These are phyloP conservation scores for Brassica juncea DNA, from an alignment of 345 rosid genomes.

Conservation along the genomic window DNA sequence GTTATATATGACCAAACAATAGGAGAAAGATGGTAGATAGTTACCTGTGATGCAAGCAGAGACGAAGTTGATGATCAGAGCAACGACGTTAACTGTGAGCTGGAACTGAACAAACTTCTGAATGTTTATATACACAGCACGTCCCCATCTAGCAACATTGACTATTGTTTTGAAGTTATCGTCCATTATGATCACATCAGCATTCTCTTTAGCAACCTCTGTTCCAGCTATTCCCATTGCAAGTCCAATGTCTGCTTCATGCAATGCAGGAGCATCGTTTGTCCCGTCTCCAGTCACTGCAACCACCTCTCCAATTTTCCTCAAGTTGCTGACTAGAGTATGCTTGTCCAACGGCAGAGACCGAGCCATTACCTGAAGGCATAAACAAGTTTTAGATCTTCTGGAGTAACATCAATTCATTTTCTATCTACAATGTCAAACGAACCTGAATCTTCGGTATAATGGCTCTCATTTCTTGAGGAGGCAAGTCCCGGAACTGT, in stretches of 20 bases:
- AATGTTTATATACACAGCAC: constrained; percentile 77
- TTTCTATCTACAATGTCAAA: background rate
- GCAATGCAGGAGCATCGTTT: constrained; percentile 94
- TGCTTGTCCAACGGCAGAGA: constrained; percentile 64
- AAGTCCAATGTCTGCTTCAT: constrained; percentile 91
- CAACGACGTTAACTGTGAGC: constrained; percentile 74
- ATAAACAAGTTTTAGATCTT: background rate
- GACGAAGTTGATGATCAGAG: constrained; percentile 66
- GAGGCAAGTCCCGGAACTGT: constrained; percentile 56
- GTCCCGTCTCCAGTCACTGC: constrained; percentile 98
- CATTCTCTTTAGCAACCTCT: constrained; percentile 88
- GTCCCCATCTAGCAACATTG: constrained; percentile 79
- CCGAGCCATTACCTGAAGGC: constrained; percentile 63
- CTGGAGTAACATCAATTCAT: background rate
- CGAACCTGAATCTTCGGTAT: constrained; percentile 69
- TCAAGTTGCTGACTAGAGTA: constrained; percentile 50
- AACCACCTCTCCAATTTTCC: constrained; percentile 64
- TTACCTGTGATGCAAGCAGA: constrained; percentile 76
- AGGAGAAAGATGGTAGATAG: background rate
- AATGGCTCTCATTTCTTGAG: constrained; percentile 56
- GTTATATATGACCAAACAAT: background rate
- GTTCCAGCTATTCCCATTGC: constrained; percentile 98
- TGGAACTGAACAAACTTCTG: constrained; percentile 88
- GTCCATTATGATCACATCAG: constrained; percentile 85
- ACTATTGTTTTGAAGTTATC: constrained; percentile 76